Evolutionary conservation across 495 filamentous ascomycete species (phyloP), one percentile per base, ranked within the genome.

Genomic region (Penicillium turbatum): DNA sequence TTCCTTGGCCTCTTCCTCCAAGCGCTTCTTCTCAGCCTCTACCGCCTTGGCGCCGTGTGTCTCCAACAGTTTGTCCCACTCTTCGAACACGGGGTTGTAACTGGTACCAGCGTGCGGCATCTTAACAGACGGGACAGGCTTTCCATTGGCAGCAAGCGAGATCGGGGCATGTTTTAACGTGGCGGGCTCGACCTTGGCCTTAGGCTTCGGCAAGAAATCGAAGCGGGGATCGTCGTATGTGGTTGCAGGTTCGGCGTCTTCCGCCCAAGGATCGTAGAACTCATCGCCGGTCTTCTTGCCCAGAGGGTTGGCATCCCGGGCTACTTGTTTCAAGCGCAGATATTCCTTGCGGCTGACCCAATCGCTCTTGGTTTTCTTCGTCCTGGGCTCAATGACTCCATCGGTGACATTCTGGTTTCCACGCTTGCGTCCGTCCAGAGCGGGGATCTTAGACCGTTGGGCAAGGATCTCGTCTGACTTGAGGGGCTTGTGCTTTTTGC

Each of bases 391-490:
- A 44, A 90, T 71, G n/a, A 95, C 74, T 16, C 89, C 90, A 63
- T 86, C 81, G 31, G 77, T 80, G 6, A 82, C 65, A 13, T 70
- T 77, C 8, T 70, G 64, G 36, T 78, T 82, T 12, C 79, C 60
- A 27, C 93, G 83, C 71, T 97, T 98, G 55, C 84, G 80, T 30
- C 80, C 76, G 19, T 86, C 79, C 2, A 97, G 81, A 5, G 85
- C 84, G 0, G 89, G 86, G 19, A 97, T 79, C 5, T 83, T 87
- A 34, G 90, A 95, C 36, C 93, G 83, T 56, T 83, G 79, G 4
- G 89, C 86, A 47, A 98, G 82, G 53, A 98, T 97, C 66, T 97
- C 87, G 57, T 97, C 91, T 47, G 84, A 79, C 70, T 89, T 95
- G 48, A 97, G 80, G 11, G 80, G 75, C 69, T 93, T 95, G 64